Conservation (phyloP, 106 monocot genomes). For the Apostasia shenzhenica region DNA sequence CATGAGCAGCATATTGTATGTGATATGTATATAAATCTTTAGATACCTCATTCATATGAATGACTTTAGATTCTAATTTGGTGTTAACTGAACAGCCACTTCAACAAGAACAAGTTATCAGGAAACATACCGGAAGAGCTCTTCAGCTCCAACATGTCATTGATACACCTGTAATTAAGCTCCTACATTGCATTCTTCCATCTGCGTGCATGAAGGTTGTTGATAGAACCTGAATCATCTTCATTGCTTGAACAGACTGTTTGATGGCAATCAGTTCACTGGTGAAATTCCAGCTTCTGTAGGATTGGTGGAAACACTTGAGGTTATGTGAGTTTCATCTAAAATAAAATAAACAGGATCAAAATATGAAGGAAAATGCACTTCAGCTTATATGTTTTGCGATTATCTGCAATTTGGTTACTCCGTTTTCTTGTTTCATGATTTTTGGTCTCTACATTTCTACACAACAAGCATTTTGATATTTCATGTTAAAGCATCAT, state of each 20-base stretch:
- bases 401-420: no score
- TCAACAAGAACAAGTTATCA: slow-evolving; percentile 74
- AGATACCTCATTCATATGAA: not conserved
- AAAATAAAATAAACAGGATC: no score
- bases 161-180: slow-evolving; percentile 70
- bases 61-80: not conserved
- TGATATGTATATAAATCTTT: not conserved
- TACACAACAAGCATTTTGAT: no score
- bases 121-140: slow-evolving; percentile 56
- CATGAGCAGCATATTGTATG: not conserved
- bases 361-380: no score
- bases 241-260: slow-evolving; percentile 3
- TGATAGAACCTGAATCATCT: not conserved
- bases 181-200: slow-evolving; percentile 4
- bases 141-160: slow-evolving; percentile 58
- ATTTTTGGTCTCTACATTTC: no score
- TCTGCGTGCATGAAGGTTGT: not conserved
- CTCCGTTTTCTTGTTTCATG: no score
- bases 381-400: not conserved
- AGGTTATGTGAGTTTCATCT: slow-evolving; percentile 4
- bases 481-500: no score
- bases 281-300: slow-evolving; percentile 7
- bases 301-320: slow-evolving; percentile 4
- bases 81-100: slow-evolving; percentile 38
- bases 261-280: slow-evolving; percentile 4